Percentiles rank a stretch among this genome's conserved stretches.
phyloP scores from a whole-genome alignment of 371 early-diverging fungal genomes.

The Fennellomyces sp. region DNA sequence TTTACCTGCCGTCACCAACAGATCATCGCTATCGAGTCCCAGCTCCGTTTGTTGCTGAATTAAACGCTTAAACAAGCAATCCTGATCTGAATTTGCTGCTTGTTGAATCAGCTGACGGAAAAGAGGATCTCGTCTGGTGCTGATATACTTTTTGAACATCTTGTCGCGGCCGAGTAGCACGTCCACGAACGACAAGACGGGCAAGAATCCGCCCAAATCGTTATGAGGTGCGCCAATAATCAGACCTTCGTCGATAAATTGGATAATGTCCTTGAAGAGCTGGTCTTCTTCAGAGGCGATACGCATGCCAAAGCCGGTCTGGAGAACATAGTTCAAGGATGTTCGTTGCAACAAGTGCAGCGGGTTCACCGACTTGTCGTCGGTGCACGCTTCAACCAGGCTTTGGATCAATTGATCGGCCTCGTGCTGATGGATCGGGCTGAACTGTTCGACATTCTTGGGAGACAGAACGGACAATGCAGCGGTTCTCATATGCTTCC shows the following conservation, averaged over 20 bases:
- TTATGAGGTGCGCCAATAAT: neutral
- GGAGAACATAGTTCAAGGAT: slow-evolving; percentile 1
- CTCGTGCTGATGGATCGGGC: neutral
- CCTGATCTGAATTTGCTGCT: neutral
- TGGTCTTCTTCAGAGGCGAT: neutral
- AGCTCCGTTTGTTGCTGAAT: slow-evolving; percentile 4
- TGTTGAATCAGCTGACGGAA: slow-evolving; percentile 1
- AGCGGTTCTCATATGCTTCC: slow-evolving; percentile 10
- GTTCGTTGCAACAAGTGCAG: neutral
- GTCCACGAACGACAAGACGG: neutral
- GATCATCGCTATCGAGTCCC: slow-evolving; percentile 11
- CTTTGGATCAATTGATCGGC: neutral
- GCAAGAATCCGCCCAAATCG: neutral
- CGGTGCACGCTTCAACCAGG: neutral
- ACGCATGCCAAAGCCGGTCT: slow-evolving; percentile 7
- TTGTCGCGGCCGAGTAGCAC: neutral
- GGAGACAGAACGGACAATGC: slow-evolving; percentile 8
- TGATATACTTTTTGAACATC: neutral
- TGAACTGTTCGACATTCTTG: slow-evolving; percentile 6
- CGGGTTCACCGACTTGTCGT: neutral
- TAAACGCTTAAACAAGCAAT: slow-evolving; percentile 22
- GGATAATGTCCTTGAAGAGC: neutral
- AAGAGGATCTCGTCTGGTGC: slow-evolving; percentile 6
- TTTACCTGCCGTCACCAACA: slow-evolving; percentile 7
- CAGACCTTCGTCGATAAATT: slow-evolving; percentile 6